A percentile compares a stretch with the other conserved stretches of the same genome.
Conservation (phyloP, 768 basidiomycete genomes). For the Lanmaoa pseudosensibilis region DNA sequence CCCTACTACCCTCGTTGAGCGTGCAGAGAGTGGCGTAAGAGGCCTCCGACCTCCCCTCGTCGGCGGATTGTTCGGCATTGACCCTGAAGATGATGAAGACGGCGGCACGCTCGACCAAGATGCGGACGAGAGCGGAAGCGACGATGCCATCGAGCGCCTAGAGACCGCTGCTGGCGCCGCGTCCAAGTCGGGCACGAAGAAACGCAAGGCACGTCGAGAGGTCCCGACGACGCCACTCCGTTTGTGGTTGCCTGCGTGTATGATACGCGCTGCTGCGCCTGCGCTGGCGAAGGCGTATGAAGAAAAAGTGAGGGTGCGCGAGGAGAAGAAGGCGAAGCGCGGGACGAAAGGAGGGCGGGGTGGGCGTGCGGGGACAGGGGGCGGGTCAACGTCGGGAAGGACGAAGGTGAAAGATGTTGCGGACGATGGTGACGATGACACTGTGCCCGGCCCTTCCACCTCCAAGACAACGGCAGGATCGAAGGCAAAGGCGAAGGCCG, state of each 20-base stretch:
- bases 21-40: constrained; percentile 65
- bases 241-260: constrained; percentile 82
- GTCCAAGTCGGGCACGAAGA: constrained; percentile 21
- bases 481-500: constrained; percentile 11
- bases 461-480: constrained; percentile 2
- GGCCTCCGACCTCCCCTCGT: constrained; percentile 53
- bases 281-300: constrained; percentile 63
- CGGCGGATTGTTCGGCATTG: constrained; percentile 38
- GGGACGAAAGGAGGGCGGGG: constrained; percentile 21
- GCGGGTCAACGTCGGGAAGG: background rate
- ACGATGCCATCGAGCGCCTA: constrained; percentile 29
- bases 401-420: background rate
- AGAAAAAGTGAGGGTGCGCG: constrained; percentile 52
- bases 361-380: background rate
- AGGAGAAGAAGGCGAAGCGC: constrained; percentile 37
- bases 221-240: constrained; percentile 54
- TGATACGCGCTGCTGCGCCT: constrained; percentile 70
- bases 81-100: constrained; percentile 50
- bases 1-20: constrained; percentile 61
- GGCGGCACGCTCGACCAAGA: constrained; percentile 27
- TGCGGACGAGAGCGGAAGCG: constrained; percentile 46
- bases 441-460: constrained; percentile 1
- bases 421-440: background rate
- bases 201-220: constrained; percentile 29
- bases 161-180: constrained; percentile 28